Evolutionary conservation across 805 yeast species (phyloP).

Genomic region (Saturnispora silvae): DNA sequence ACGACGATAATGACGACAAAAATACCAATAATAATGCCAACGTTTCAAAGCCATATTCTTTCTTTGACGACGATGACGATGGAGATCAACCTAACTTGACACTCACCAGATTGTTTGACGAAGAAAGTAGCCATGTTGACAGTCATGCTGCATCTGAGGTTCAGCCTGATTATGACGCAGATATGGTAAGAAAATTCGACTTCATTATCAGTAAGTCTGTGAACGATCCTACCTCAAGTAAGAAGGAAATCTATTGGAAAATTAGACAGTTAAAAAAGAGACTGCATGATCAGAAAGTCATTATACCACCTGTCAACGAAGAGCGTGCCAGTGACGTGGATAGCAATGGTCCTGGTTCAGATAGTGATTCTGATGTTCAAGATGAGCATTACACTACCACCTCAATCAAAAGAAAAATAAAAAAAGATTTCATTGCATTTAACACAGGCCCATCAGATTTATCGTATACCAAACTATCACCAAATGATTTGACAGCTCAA

Average conservation of each 20-base stretch:
- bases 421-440: slow-evolving; percentile 20
- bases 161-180: background rate
- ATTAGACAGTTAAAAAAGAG: background rate
- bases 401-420: background rate
- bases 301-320: slow-evolving; percentile 5
- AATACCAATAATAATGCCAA: too few relatives aligned
- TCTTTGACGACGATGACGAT: background rate
- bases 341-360: slow-evolving; percentile 5
- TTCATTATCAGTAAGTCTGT: background rate
- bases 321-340: slow-evolving; percentile 20
- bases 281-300: background rate
- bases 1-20: too few relatives aligned
- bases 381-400: slow-evolving; percentile 4
- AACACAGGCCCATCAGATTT: slow-evolving; percentile 15
- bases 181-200: background rate
- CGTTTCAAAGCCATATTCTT: too few relatives aligned
- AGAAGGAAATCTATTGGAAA: background rate
- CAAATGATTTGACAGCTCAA: slow-evolving; percentile 4
- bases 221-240: background rate
- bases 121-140: background rate
- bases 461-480: slow-evolving; percentile 10
- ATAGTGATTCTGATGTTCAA: slow-evolving; percentile 10
- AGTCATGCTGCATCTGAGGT: background rate
- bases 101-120: background rate
- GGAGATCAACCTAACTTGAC: background rate